These are phyloP conservation scores for Ilex aquifolium DNA, from an alignment of 257 asterid species.

Conservation along the genomic window DNA sequence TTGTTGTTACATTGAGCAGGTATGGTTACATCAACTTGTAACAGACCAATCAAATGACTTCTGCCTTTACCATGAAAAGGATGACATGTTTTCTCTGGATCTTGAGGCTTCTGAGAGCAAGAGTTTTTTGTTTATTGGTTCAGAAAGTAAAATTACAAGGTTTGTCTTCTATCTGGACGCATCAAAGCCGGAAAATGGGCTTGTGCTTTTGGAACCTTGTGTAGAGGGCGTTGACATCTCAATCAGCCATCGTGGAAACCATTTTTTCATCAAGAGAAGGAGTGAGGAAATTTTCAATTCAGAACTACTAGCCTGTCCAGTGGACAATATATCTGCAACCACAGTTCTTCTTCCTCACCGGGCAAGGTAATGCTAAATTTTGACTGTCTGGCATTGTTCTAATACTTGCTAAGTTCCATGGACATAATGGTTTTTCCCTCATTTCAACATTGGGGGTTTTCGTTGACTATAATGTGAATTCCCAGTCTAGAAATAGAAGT, in stretches of 20 bases:
- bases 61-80: constrained; percentile 91
- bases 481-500: too few species aligned
- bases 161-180: constrained; percentile 74
- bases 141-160: constrained; percentile 84
- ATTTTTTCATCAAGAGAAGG: constrained; percentile 75
- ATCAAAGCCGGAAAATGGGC: constrained; percentile 61
- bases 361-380: constrained; percentile 57
- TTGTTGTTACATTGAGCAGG: constrained; percentile 39
- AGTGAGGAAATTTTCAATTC: constrained; percentile 81
- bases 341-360: constrained; percentile 75
- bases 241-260: constrained; percentile 87
- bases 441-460: too few species aligned
- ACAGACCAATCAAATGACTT: constrained; percentile 60
- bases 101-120: constrained; percentile 86
- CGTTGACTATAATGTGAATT: too few species aligned
- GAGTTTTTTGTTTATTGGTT: constrained; percentile 64
- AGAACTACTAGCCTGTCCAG: constrained; percentile 76
- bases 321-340: constrained; percentile 58
- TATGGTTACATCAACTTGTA: constrained; percentile 78
- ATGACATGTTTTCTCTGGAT: constrained; percentile 72
- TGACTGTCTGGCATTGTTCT: not conserved
- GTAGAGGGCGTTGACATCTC: constrained; percentile 72
- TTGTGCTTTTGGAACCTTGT: constrained; percentile 61
- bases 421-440: too few species aligned
- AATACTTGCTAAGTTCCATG: too few species aligned